A percentile compares a stretch with the other conserved stretches of the same genome.
These are phyloP conservation scores for Penicillium angulare DNA, from an alignment of 495 filamentous ascomycete genomes.

Conservation along the genomic window DNA sequence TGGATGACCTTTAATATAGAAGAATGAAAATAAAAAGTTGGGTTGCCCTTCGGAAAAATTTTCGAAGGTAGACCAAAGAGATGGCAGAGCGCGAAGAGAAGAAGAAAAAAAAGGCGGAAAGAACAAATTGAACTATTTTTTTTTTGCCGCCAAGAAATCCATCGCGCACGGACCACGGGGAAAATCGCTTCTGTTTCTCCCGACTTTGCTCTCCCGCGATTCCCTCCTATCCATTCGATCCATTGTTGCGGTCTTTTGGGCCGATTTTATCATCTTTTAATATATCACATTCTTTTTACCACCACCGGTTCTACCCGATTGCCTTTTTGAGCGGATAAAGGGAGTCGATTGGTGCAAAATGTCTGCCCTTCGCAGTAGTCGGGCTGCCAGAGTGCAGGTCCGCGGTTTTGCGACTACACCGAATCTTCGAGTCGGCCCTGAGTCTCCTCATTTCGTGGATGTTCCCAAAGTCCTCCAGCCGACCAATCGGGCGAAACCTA, in stretches of 20 bases:
- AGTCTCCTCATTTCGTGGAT: slow-evolving; percentile 73
- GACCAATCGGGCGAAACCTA: slow-evolving; percentile 37
- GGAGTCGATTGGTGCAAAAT: slow-evolving; percentile 24
- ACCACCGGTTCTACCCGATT: neutral
- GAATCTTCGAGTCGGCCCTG: slow-evolving; percentile 51
- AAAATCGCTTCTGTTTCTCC: slow-evolving; percentile 48
- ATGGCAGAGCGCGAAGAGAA: slow-evolving; percentile 38
- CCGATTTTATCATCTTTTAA: slow-evolving; percentile 2
- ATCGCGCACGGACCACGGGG: slow-evolving; percentile 40
- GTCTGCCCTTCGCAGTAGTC: slow-evolving; percentile 40
- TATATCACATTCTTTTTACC: neutral
- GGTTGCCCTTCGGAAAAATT: slow-evolving; percentile 21
- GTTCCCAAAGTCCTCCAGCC: slow-evolving; percentile 57
- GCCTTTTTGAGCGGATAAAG: neutral
- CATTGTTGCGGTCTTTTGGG: neutral
- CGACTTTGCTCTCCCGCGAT: slow-evolving; percentile 16
- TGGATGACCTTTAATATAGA: slow-evolving; percentile 15
- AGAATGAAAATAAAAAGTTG: slow-evolving; percentile 17
- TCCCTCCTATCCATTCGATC: slow-evolving; percentile 9
- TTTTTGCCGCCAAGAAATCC: slow-evolving; percentile 37
- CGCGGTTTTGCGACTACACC: slow-evolving; percentile 43
- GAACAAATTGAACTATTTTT: slow-evolving; percentile 31
- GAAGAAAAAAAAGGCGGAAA: slow-evolving; percentile 28
- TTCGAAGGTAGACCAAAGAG: slow-evolving; percentile 30
- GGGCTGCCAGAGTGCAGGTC: slow-evolving; percentile 45